Evolutionary conservation across 257 asterid species (phyloP), one percentile per base, ranked within the genome.

Genomic region (Forsythia suspensa): DNA sequence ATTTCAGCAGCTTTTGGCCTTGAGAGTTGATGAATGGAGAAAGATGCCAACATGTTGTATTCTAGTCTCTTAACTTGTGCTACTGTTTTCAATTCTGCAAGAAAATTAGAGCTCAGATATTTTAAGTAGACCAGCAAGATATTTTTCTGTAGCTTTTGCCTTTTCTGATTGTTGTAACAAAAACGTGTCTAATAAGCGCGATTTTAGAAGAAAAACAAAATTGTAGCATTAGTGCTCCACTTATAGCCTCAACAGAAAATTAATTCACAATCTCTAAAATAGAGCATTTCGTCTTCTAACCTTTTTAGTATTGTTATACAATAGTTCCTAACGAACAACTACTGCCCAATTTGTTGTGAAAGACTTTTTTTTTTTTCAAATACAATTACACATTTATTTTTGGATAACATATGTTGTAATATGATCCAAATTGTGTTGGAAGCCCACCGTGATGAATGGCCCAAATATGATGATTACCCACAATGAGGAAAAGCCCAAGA

Each of bases 31-130:
- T 78, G 72, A 80, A 51, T 36, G 66, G 83, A n/a, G 20, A 78
- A 77, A 75, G 78, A 67, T 70, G 74, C 70, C 41, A 73, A 13
- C 88, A 86, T 59, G 5, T 61, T 68, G 6, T 38, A 34, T 75
- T 13, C 20, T 12, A 38, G 24, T 52, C 15, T 5, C 63, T 52
- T 52, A 52, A 18, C 16, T 52, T 52, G 5, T 16, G n/a, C 63
- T 16, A 18, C 1, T 52, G 63, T 52, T 55, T 55, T n/a, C 29
- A 55, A 55, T 55, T 55, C 10, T 55, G 21, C 40, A 12, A 36
- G 40, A n/a, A 66, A 66, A 66, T 42, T 38, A 57, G 65, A 63
- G 13, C 11, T 72, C 13, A 41, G 77, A 75, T 80, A 75, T 59
- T 41, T 77, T 70, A 15, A 5, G 12, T 7, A 57, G 11, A 57